phyloP scores from a whole-genome alignment of 2,329 filamentous ascomycete species.

The Fusarium sp. region DNA sequence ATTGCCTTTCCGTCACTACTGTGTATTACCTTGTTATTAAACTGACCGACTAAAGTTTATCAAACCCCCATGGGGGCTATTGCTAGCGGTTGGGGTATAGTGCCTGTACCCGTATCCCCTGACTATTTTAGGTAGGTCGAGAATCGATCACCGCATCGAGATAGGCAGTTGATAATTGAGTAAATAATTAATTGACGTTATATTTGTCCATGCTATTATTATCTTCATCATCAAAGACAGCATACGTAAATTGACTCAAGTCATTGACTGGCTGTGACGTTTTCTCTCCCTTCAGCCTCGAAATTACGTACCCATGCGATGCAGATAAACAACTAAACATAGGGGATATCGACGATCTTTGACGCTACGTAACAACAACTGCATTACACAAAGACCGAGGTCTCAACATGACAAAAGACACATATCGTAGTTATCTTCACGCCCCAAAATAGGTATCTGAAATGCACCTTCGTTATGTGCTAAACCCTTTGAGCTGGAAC shows the following conservation, averaged over 20 bases:
- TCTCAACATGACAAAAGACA: slow-evolving; percentile 10
- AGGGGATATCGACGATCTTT: slow-evolving; percentile 14
- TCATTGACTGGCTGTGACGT: slow-evolving; percentile 10
- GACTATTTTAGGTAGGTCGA: slow-evolving; percentile 10
- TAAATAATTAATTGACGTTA: slow-evolving; percentile 10
- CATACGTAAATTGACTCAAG: slow-evolving; percentile 22
- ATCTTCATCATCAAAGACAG: slow-evolving; percentile 12
- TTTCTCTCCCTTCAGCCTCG: slow-evolving; percentile 7
- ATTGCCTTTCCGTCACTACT: not conserved
- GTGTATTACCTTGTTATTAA: slow-evolving; percentile 1
- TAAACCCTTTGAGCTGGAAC: slow-evolving; percentile 31
- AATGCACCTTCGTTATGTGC: slow-evolving; percentile 10
- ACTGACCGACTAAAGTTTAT: slow-evolving; percentile 16
- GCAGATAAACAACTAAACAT: slow-evolving; percentile 1
- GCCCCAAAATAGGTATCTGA: slow-evolving; percentile 22
- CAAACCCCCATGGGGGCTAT: slow-evolving; percentile 23
- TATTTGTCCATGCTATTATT: slow-evolving; percentile 12
- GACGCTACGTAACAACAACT: slow-evolving; percentile 6
- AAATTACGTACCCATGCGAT: slow-evolving; percentile 18
- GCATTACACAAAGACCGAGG: not conserved
- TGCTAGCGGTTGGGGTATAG: slow-evolving; percentile 30
- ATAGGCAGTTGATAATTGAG: not conserved
- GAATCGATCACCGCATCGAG: slow-evolving; percentile 12
- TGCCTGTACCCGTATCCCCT: slow-evolving; percentile 25
- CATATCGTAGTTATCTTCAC: slow-evolving; percentile 19